phyloP scores from a whole-genome alignment of 2,329 filamentous ascomycete species.

The Phialemonium atrogriseum region DNA sequence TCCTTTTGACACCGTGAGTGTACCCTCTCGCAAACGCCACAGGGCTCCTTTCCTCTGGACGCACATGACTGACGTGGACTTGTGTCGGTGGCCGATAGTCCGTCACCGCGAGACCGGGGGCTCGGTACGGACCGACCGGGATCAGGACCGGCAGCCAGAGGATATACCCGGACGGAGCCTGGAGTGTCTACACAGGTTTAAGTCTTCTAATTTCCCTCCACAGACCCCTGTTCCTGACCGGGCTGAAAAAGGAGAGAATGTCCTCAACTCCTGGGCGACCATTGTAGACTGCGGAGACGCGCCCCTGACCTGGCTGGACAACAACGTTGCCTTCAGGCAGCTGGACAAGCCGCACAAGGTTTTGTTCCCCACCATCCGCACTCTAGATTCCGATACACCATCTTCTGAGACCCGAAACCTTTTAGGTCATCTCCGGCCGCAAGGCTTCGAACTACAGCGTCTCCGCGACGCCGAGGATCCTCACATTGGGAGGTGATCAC shows the following conservation, averaged over 20 bases:
- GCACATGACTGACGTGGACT: too few relatives aligned
- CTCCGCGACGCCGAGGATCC: constrained; percentile 40
- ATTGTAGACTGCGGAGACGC: constrained; percentile 76
- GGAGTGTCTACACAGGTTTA: constrained; percentile 18
- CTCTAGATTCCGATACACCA: constrained; percentile 4
- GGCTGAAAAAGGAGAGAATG: constrained; percentile 38
- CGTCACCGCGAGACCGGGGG: constrained; percentile 17
- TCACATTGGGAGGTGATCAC: constrained; percentile 59
- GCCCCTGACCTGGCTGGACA: constrained; percentile 69
- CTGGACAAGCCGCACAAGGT: constrained; percentile 60
- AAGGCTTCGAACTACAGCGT: constrained; percentile 30
- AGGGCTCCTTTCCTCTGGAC: too few relatives aligned
- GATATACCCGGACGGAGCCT: constrained; percentile 10
- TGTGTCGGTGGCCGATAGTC: too few relatives aligned
- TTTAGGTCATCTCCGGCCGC: constrained; percentile 15
- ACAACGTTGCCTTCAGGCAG: constrained; percentile 62
- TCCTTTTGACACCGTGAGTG: constrained; percentile 36
- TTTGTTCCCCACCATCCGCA: not conserved
- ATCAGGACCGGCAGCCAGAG: constrained; percentile 18
- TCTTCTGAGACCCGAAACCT: constrained; percentile 1
- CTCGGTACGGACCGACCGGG: constrained; percentile 18
- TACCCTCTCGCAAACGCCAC: too few relatives aligned
- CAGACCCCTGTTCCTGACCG: constrained; percentile 10
- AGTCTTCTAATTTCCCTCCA: not conserved
- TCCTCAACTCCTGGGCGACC: constrained; percentile 63